Percentiles rank a stretch among this genome's conserved stretches.
These are phyloP conservation scores for Ophiostoma angusticollis DNA, from an alignment of 2,329 filamentous ascomycete species.

Conservation along the genomic window DNA sequence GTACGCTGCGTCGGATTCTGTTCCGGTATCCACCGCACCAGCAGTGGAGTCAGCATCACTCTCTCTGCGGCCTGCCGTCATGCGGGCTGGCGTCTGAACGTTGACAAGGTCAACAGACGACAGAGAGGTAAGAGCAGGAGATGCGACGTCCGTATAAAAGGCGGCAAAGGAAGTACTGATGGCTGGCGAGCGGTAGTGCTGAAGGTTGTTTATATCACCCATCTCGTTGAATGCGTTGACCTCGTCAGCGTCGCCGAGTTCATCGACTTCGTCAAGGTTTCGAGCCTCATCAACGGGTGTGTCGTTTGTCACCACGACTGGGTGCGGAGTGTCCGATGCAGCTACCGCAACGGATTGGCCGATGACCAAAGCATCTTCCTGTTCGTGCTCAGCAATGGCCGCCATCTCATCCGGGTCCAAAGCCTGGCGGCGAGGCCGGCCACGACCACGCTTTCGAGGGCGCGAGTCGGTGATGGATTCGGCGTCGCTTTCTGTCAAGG, in stretches of 20 bases:
- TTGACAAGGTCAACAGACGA: constrained; percentile 11
- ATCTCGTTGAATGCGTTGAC: too few species aligned
- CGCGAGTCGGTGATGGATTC: constrained; percentile 12
- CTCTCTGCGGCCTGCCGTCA: not conserved
- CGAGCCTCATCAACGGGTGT: too few species aligned
- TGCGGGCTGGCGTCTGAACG: constrained; percentile 7
- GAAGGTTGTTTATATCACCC: not conserved
- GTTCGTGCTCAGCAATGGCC: constrained; percentile 15
- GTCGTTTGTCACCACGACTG: too few species aligned
- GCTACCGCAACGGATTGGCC: too few species aligned
- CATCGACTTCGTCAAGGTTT: too few species aligned
- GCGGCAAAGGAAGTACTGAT: too few species aligned
- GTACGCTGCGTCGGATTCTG: not conserved
- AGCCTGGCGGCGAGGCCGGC: constrained; percentile 20
- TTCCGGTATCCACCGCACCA: not conserved
- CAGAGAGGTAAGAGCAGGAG: constrained; percentile 7
- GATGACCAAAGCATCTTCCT: too few species aligned
- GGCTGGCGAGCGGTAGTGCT: not conserved
- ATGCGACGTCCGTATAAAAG: too few species aligned
- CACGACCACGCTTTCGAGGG: constrained; percentile 18
- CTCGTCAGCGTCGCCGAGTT: too few species aligned
- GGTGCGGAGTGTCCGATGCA: not conserved
- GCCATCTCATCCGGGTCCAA: constrained; percentile 17
- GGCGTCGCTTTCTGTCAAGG: constrained; percentile 2
- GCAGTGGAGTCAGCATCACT: not conserved